These are phyloP conservation scores for Fusarium sambucinum DNA, from an alignment of 2,329 filamentous ascomycete species.

Conservation along the genomic window DNA sequence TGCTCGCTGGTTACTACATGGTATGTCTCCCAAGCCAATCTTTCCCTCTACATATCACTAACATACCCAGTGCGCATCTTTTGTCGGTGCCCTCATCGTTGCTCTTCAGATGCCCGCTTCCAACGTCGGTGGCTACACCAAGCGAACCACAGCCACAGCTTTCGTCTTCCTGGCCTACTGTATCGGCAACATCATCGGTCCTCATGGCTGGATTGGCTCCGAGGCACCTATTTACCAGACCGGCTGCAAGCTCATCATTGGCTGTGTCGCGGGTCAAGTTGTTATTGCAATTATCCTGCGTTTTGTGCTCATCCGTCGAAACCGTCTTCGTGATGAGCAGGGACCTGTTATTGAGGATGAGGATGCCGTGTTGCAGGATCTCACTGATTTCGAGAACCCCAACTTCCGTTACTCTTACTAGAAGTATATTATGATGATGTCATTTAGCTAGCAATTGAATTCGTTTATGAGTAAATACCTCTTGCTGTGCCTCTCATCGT, in stretches of 20 bases:
- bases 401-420: slow-evolving; percentile 48
- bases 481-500: not conserved
- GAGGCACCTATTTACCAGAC: slow-evolving; percentile 65
- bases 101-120: slow-evolving; percentile 65
- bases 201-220: slow-evolving; percentile 56
- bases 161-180: slow-evolving; percentile 62
- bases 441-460: slow-evolving; percentile 19
- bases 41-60: accelerated
- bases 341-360: slow-evolving; percentile 39
- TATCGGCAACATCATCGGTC: slow-evolving; percentile 46
- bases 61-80: slow-evolving; percentile 53
- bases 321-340: slow-evolving; percentile 41
- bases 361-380: slow-evolving; percentile 41
- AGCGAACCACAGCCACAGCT: slow-evolving; percentile 60
- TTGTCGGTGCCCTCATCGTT: slow-evolving; percentile 65
- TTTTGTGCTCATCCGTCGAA: slow-evolving; percentile 43
- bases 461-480: not conserved
- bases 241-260: slow-evolving; percentile 58
- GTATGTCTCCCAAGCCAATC: slow-evolving; percentile 17
- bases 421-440: slow-evolving; percentile 15
- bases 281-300: slow-evolving; percentile 37
- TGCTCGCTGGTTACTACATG: slow-evolving; percentile 66
- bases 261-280: slow-evolving; percentile 42
- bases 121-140: slow-evolving; percentile 63
- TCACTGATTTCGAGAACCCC: slow-evolving; percentile 48